Evolutionary conservation across 306 rosid genomes (phyloP).

Genomic region (Calophaca sinica): DNA sequence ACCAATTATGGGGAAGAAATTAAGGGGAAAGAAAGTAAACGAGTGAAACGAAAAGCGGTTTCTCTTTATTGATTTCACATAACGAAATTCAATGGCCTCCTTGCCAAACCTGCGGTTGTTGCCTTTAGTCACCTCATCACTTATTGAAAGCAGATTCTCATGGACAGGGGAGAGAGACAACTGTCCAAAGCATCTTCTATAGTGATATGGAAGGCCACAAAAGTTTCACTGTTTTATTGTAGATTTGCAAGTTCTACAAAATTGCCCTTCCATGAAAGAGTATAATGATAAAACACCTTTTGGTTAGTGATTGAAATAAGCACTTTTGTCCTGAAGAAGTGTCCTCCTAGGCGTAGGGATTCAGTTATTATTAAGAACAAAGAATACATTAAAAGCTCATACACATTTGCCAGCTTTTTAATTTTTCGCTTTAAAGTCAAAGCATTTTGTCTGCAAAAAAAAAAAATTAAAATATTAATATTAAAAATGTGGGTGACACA

Average conservation of each 20-base stretch:
- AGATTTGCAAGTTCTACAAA: neutral
- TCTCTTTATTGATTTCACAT: neutral
- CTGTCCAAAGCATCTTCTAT: neutral
- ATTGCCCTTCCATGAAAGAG: conserved; percentile 9
- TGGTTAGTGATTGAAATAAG: neutral
- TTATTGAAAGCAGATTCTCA: conserved; percentile 22
- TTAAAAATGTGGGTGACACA: neutral
- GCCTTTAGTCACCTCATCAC: conserved; percentile 7
- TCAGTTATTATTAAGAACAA: neutral
- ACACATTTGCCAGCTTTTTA: neutral
- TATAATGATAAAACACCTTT: conserved; percentile 12
- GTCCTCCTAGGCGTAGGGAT: neutral
- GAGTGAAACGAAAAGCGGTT: neutral
- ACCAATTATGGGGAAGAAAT: neutral
- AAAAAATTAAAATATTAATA: neutral
- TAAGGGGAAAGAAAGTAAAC: neutral
- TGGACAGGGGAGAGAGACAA: neutral
- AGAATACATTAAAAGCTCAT: neutral
- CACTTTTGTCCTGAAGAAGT: conserved; percentile 10
- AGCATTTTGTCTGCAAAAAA: neutral
- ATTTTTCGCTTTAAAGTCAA: neutral
- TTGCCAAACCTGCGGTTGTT: neutral
- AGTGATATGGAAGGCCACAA: neutral
- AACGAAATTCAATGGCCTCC: neutral
- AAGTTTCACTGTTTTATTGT: neutral